Conservation (phyloP, 2,329 filamentous ascomycete species). For the Xylaria sp. region DNA sequence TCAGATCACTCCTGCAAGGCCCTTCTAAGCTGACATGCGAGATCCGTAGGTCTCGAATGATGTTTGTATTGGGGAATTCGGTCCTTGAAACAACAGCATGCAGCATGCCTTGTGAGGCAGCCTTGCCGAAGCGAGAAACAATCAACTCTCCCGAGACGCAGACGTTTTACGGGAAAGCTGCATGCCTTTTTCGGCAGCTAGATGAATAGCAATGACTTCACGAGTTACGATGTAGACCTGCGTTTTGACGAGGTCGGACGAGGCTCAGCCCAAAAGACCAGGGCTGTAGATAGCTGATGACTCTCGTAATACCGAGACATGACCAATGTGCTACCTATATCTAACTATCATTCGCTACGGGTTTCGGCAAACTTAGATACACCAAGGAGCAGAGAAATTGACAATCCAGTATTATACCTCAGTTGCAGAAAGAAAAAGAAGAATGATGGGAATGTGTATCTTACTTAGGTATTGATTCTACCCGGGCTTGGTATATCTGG, state of each 20-base stretch:
- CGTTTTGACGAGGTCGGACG: not conserved
- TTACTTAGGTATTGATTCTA: too few species aligned
- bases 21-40: conserved; percentile 13
- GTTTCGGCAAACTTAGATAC: not conserved
- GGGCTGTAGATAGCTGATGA: not conserved
- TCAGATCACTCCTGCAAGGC: not conserved
- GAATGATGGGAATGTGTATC: not conserved
- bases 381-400: not conserved
- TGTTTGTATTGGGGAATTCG: not conserved
- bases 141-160: conserved; percentile 1
- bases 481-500: not conserved
- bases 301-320: conserved; percentile 28
- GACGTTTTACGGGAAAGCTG: not conserved
- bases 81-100: conserved; percentile 1
- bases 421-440: not conserved
- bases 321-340: not conserved
- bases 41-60: not conserved
- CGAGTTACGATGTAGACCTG: conserved; percentile 1
- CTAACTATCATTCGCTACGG: not conserved
- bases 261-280: not conserved
- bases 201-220: not conserved
- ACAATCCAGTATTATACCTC: not conserved
- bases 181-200: not conserved
- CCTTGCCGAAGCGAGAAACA: conserved; percentile 9
- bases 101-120: conserved; percentile 9